Evolutionary conservation across 2,329 filamentous ascomycete species (phyloP).

Genomic region (Aphanoascus verrucosus): DNA sequence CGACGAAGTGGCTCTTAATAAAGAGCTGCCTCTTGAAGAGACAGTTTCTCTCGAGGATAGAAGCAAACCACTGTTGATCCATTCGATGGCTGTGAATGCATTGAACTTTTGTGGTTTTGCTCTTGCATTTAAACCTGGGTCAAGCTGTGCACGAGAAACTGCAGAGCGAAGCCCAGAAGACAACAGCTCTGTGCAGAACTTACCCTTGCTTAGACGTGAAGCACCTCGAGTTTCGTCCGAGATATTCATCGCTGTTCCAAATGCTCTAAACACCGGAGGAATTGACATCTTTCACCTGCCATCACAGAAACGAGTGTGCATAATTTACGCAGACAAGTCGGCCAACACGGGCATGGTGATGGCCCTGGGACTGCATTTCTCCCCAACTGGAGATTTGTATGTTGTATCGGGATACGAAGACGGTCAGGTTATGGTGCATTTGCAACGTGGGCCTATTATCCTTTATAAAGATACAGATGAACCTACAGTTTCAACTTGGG

Average conservation of each 20-base stretch:
- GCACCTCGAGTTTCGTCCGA: constrained; percentile 27
- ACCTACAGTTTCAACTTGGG: constrained; percentile 15
- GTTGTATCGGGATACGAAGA: constrained; percentile 77
- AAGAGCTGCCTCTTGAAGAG: constrained; percentile 58
- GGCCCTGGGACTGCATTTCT: constrained; percentile 56
- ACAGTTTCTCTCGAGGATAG: constrained; percentile 30
- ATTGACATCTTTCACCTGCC: constrained; percentile 81
- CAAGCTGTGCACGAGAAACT: constrained; percentile 31
- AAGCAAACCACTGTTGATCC: constrained; percentile 70
- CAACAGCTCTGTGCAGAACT: neutral
- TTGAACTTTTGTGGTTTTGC: constrained; percentile 91
- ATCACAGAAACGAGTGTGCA: constrained; percentile 56
- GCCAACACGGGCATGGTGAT: constrained; percentile 65
- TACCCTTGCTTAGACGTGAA: neutral
- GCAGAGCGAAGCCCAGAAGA: neutral
- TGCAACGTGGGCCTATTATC: constrained; percentile 36
- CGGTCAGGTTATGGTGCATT: constrained; percentile 59
- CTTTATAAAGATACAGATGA: constrained; percentile 20
- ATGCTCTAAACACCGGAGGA: constrained; percentile 60
- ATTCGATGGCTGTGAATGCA: constrained; percentile 76
- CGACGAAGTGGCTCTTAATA: constrained; percentile 46
- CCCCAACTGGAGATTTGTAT: constrained; percentile 40
- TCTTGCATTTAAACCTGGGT: constrained; percentile 38
- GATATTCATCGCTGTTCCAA: constrained; percentile 59
- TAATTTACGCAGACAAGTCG: constrained; percentile 39